A percentile compares a stretch with the other conserved stretches of the same genome.
These are phyloP conservation scores for Botrytis hyacinthi DNA, from an alignment of 2,329 filamentous ascomycete genomes.

Conservation along the genomic window DNA sequence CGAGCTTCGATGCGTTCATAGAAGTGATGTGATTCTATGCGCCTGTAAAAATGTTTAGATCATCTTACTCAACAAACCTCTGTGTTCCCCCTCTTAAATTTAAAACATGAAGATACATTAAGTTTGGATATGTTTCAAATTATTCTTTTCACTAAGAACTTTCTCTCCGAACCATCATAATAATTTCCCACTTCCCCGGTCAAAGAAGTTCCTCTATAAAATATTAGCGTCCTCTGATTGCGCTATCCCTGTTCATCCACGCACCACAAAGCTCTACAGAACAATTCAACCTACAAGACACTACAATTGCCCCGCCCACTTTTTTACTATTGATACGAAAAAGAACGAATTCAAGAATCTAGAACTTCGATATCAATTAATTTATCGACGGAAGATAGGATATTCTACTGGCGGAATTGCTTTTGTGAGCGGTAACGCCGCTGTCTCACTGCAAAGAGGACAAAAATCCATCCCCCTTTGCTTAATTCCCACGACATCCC, in stretches of 20 bases:
- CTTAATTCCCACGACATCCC: constrained; percentile 26
- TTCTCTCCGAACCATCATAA: background rate
- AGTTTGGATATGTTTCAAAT: background rate
- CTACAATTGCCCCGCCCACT: constrained; percentile 20
- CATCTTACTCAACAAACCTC: constrained; percentile 34
- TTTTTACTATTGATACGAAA: constrained; percentile 16
- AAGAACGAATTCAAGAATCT: constrained; percentile 2
- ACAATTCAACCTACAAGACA: constrained; percentile 20
- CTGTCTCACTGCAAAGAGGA: constrained; percentile 18
- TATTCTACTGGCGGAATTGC: constrained; percentile 18
- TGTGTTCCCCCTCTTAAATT: constrained; percentile 19
- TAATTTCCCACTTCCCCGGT: constrained; percentile 17
- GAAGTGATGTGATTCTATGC: constrained; percentile 35
- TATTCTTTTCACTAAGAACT: background rate
- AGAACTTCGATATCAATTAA: constrained; percentile 2
- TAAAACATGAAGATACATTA: constrained; percentile 6
- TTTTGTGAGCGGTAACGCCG: constrained; percentile 22
- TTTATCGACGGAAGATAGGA: constrained; percentile 1
- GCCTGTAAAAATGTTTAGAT: constrained; percentile 41
- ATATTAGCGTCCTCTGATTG: constrained; percentile 19
- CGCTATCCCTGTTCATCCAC: constrained; percentile 20
- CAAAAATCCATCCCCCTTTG: constrained; percentile 28
- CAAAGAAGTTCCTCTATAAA: constrained; percentile 20
- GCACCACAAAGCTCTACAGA: constrained; percentile 19
- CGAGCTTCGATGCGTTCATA: constrained; percentile 34